Percentiles rank a stretch among this genome's conserved stretches.
phyloP scores from a whole-genome alignment of 495 filamentous ascomycete genomes.

The Aspergillus steynii region DNA sequence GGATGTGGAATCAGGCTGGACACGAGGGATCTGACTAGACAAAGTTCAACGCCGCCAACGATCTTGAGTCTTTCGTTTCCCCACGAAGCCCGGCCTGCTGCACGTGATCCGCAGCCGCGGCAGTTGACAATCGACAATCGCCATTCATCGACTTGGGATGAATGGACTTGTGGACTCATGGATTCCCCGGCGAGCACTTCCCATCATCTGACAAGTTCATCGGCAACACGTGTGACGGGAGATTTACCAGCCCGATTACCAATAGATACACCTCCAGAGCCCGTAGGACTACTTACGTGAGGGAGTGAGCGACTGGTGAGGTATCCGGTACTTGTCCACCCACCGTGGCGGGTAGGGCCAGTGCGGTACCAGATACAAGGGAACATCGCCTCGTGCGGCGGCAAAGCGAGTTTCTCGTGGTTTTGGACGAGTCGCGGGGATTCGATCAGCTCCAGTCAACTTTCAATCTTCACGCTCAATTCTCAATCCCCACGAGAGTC shows the following conservation, averaged over 20 bases:
- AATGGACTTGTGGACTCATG: neutral
- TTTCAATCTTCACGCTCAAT: too few relatives aligned
- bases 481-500: too few relatives aligned
- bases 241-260: neutral
- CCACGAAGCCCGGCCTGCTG: neutral
- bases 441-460: too few relatives aligned
- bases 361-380: slow-evolving; percentile 21
- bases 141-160: too few relatives aligned
- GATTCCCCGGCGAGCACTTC: neutral
- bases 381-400: neutral
- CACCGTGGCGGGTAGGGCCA: slow-evolving; percentile 9
- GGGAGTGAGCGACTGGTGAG: neutral
- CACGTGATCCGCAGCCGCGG: neutral
- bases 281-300: too few relatives aligned
- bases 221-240: neutral
- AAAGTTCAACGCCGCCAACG: too few relatives aligned
- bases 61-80: neutral
- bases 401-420: neutral
- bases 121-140: neutral
- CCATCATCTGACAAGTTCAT: slow-evolving; percentile 3
- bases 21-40: too few relatives aligned
- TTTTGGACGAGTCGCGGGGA: neutral
- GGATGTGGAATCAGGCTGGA: too few relatives aligned
- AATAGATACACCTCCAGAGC: too few relatives aligned
- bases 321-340: slow-evolving; percentile 18